A percentile compares a stretch with the other conserved stretches of the same genome.
Evolutionary conservation across 2,329 filamentous ascomycete genomes (phyloP).

Genomic region (Stachybotrys chlorohalonatus): DNA sequence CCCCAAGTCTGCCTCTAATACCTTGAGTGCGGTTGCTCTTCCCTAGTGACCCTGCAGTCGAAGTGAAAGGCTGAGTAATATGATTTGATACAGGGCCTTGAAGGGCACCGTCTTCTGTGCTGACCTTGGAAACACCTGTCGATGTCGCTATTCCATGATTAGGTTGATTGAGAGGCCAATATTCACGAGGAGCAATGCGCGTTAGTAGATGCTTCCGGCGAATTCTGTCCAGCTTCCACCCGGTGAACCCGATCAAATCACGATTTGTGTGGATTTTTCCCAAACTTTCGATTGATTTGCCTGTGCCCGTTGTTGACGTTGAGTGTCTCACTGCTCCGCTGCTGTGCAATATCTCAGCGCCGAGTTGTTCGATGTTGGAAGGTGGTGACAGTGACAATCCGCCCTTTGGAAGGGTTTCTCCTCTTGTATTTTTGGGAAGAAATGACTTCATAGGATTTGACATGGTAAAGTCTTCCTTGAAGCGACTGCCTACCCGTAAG

Average conservation of each 20-base stretch:
- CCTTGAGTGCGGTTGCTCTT: not conserved
- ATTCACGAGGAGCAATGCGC: too few species aligned
- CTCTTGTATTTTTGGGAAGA: not conserved
- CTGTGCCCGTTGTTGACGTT: too few species aligned
- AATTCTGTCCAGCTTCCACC: too few species aligned
- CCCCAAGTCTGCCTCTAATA: not conserved
- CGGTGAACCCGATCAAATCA: too few species aligned
- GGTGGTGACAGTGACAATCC: not conserved
- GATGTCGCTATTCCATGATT: too few species aligned
- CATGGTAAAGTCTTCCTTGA: slow-evolving; percentile 27
- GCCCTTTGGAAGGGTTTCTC: not conserved
- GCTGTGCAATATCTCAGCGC: too few species aligned
- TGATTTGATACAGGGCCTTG: not conserved
- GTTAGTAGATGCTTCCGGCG: too few species aligned
- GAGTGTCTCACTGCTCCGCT: too few species aligned
- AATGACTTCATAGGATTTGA: not conserved
- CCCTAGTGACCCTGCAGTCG: not conserved
- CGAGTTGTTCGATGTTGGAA: not conserved
- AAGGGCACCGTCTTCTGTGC: not conserved
- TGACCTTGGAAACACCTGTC: too few species aligned
- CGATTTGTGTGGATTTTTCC: too few species aligned
- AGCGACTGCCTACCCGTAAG: slow-evolving; percentile 25
- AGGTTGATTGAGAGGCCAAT: too few species aligned
- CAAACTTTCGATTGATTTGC: too few species aligned
- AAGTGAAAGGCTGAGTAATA: not conserved